Conservation (phyloP, 2,329 filamentous ascomycete genomes). For the Sordariomycetes sp. region DNA sequence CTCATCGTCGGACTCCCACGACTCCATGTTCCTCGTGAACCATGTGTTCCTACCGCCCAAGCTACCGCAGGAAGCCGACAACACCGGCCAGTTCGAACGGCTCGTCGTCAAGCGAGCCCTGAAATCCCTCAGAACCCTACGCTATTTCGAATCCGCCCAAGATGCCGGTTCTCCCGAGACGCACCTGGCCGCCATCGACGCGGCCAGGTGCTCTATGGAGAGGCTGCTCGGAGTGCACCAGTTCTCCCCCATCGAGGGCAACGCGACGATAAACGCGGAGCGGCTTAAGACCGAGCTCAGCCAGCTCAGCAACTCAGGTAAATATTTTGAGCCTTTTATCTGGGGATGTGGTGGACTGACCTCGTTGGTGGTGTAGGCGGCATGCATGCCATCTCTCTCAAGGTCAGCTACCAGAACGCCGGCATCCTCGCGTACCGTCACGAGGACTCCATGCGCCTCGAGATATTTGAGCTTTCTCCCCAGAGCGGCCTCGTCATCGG, state of each 20-base stretch:
- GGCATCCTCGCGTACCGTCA: slow-evolving; percentile 17
- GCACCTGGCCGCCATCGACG: background rate
- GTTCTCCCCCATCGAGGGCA: too few species aligned
- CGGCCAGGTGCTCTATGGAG: background rate
- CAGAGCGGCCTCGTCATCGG: slow-evolving; percentile 13
- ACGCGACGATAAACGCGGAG: background rate
- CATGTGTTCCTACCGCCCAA: slow-evolving; percentile 21
- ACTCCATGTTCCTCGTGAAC: slow-evolving; percentile 8
- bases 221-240: background rate
- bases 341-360: background rate
- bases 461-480: slow-evolving; percentile 22
- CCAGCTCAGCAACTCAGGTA: background rate
- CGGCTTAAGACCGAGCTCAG: background rate
- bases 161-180: background rate
- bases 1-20: background rate
- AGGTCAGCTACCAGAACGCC: slow-evolving; percentile 23
- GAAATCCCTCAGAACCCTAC: background rate
- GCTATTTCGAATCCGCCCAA: background rate
- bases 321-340: background rate
- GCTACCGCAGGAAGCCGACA: slow-evolving; percentile 13
- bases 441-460: slow-evolving; percentile 12
- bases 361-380: background rate
- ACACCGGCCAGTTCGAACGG: background rate
- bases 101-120: background rate
- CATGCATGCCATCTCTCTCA: slow-evolving; percentile 13